Evolutionary conservation across 2,329 filamentous ascomycete genomes (phyloP).

Genomic region (Aureobasidium sp.): DNA sequence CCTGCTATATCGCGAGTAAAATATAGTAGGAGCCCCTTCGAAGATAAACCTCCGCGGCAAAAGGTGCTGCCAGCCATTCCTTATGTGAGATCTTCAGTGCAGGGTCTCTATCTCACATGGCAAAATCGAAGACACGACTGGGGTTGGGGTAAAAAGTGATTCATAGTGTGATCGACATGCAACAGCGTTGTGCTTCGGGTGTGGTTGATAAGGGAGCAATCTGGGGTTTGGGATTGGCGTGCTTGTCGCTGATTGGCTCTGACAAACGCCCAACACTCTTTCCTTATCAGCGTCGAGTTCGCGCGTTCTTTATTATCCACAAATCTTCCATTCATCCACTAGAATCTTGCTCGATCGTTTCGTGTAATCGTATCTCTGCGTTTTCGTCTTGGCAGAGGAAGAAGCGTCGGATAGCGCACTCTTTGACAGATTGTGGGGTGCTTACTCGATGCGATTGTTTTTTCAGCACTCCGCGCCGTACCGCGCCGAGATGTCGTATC

Average conservation of each 20-base stretch:
- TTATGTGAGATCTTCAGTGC: not conserved
- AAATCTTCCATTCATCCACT: not conserved
- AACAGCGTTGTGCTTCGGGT: not conserved
- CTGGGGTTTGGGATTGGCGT: conserved; percentile 3
- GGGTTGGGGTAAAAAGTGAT: not conserved
- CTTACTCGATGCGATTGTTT: conserved; percentile 12
- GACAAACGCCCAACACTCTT: conserved; percentile 7
- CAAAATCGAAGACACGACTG: not conserved
- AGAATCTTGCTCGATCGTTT: conserved; percentile 6
- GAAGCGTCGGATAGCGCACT: not conserved
- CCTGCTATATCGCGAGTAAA: not conserved
- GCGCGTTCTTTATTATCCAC: not conserved
- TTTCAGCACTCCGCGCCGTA: not conserved
- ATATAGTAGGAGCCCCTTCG: not conserved
- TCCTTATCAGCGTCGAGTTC: conserved; percentile 1
- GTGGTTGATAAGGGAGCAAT: conserved; percentile 1
- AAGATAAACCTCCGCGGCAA: not conserved
- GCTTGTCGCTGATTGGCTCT: conserved; percentile 10
- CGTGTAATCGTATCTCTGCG: not conserved
- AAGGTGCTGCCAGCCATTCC: not conserved
- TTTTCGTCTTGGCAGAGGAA: conserved; percentile 1
- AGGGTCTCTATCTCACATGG: not conserved
- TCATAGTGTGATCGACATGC: not conserved
- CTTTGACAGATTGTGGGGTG: conserved; percentile 8
- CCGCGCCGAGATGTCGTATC: not conserved